Base-by-base conservation (phyloP, 495 filamentous ascomycete species). In the Amphirosellinia nigrospora region DNA sequence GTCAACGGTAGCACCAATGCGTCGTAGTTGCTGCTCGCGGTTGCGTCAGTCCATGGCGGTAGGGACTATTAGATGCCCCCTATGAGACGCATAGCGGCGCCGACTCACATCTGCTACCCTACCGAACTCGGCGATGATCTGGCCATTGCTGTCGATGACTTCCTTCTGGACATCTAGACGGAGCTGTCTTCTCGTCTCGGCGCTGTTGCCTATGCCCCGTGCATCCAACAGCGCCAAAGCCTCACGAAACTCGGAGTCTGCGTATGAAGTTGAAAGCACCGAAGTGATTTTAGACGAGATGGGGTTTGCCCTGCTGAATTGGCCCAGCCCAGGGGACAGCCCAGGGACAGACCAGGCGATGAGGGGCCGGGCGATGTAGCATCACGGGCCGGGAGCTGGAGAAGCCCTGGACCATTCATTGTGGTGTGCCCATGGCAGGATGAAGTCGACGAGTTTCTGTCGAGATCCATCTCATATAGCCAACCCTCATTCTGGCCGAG, bases 131-230 rank as follows among this genome's bases (percentile, higher is more conserved):
- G 86, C 82, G 60, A 99, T 89, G 67, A 99, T 93, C 67, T 94
- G 90, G 39, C 90, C 94, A 89, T 98, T 98, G 81, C 93, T 93
- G 69, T 95, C 89, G 55, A 98, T 93, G 39, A 98, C 92, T 78
- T 98, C 94, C 73, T 92, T 94, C 79, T 98, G 94, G 2, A 96
- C 86, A 79, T 97, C 92, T 1, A 97, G 80, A 38, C 94, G 88
- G 15, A 98, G 80, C 71, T 91, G 90, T 38, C 96, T 88, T 13
- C 96, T 86, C 23, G 91, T 91, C 70, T 96, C 93, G 9, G 91
- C 83, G 9, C 88, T 94, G 75, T 98, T 98, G 48, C 88, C 82
- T 16, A 93, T 78, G 1, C 87, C 87, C 28, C 90, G 84, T 38
- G 88, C 82, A 78, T 97, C 94, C 16, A 98, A 82, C 0, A 92